phyloP scores from a whole-genome alignment of 345 rosid species.

The Lenwebbia sp. region DNA sequence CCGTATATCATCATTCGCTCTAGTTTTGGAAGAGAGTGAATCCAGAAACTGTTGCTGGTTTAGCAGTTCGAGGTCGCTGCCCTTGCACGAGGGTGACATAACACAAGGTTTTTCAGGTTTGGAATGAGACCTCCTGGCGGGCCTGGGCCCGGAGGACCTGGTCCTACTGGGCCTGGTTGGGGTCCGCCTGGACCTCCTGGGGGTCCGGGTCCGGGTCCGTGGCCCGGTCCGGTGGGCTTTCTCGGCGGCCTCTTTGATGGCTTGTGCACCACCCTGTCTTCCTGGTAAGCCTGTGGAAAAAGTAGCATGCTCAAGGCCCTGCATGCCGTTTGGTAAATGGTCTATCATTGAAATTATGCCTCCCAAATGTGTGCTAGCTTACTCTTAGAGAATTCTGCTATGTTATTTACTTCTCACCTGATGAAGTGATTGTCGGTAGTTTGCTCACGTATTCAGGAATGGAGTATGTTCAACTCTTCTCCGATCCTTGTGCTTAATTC shows the following conservation, averaged over 20 bases:
- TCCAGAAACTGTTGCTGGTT: not conserved
- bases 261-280: constrained; percentile 10
- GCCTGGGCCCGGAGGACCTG: not conserved
- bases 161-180: not conserved
- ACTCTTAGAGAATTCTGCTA: not conserved
- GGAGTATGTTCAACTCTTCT: not conserved
- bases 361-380: not conserved
- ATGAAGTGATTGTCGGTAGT: not conserved
- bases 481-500: too few species aligned
- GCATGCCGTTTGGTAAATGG: not conserved
- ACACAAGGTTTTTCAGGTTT: not conserved
- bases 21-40: not conserved
- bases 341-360: not conserved
- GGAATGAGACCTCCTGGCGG: constrained; percentile 9
- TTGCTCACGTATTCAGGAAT: not conserved
- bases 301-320: not conserved
- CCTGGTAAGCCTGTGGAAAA: constrained; percentile 5
- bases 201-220: constrained; percentile 2
- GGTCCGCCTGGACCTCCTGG: not conserved
- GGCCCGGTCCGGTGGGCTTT: not conserved
- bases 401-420: too few species aligned
- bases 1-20: not conserved
- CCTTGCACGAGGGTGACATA: not conserved
- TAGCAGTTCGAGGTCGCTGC: not conserved
- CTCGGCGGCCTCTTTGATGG: constrained; percentile 8